phyloP scores from a whole-genome alignment of 305 asterid species.

The Plantago lanceolata region DNA sequence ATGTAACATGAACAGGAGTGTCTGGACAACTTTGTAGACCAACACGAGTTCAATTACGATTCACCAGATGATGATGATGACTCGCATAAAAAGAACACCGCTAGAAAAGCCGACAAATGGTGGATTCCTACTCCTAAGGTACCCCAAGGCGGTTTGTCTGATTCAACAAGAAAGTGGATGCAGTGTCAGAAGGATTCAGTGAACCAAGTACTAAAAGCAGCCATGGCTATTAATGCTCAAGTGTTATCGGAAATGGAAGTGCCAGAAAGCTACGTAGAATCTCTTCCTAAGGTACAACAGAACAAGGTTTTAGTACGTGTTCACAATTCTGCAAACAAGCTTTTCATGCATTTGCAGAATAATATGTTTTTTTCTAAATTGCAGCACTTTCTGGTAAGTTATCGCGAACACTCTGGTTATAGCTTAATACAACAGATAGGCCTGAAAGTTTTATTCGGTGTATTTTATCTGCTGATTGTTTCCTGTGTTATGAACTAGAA shows the following conservation, averaged over 20 bases:
- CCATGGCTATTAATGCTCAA: slow-evolving; percentile 84
- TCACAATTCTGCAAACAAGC: not conserved
- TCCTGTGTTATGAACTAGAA: slow-evolving; percentile 33
- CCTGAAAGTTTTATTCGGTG: not conserved
- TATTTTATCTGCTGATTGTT: not conserved
- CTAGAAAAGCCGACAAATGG: slow-evolving; percentile 69
- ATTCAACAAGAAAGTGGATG: slow-evolving; percentile 63
- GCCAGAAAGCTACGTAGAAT: slow-evolving; percentile 77
- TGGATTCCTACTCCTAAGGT: slow-evolving; percentile 93
- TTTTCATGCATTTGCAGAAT: not conserved
- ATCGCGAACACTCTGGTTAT: not conserved
- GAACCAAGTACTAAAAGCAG: slow-evolving; percentile 87
- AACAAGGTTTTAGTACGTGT: not conserved
- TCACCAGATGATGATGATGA: slow-evolving; percentile 40
- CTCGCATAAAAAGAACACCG: slow-evolving; percentile 19
- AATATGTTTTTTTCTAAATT: not conserved
- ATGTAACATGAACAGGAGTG: slow-evolving; percentile 51
- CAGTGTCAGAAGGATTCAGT: slow-evolving; percentile 78
- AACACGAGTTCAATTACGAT: slow-evolving; percentile 56
- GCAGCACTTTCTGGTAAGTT: not conserved
- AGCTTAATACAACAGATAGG: no score
- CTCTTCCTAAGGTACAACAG: slow-evolving; percentile 77
- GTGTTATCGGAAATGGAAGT: slow-evolving; percentile 71
- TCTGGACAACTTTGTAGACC: slow-evolving; percentile 71
- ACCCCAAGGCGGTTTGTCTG: slow-evolving; percentile 68